phyloP scores from a whole-genome alignment of 176 grass and related monocot genomes.

The Oryza brachyantha region DNA sequence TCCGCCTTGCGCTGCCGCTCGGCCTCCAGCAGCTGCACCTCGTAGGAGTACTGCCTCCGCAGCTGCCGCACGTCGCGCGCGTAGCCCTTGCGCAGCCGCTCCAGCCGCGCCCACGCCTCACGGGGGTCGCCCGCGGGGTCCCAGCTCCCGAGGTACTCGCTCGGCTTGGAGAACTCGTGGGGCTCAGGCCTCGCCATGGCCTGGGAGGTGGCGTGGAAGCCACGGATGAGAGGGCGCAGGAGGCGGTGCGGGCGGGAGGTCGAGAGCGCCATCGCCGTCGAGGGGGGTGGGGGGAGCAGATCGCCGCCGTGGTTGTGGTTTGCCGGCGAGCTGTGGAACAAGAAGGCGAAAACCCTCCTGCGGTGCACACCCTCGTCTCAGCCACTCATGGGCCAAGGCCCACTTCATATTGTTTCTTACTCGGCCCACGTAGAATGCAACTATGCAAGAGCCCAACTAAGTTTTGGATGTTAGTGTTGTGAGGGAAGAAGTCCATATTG shows the following conservation, averaged over 20 bases:
- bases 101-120: conserved; percentile 51
- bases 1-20: conserved; percentile 82
- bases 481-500: no score
- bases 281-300: conserved; percentile 15
- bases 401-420: no score
- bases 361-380: no score
- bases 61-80: conserved; percentile 60
- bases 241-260: conserved; percentile 22
- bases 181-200: conserved; percentile 34
- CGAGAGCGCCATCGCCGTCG: conserved; percentile 37
- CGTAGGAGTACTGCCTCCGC: conserved; percentile 66
- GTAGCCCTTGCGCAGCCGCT: conserved; percentile 60
- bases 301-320: conserved; percentile 25
- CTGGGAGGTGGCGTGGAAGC: conserved; percentile 35
- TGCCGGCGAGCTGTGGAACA: neutral
- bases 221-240: conserved; percentile 27
- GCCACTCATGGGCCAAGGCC: no score
- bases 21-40: conserved; percentile 63
- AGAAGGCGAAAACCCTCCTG: neutral
- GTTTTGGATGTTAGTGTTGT: no score
- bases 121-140: conserved; percentile 46
- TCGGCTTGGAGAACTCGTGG: conserved; percentile 56
- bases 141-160: conserved; percentile 79
- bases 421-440: no score
- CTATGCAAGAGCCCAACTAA: no score